Evolutionary conservation across 2,329 filamentous ascomycete species (phyloP), one percentile per base, ranked within the genome.

Genomic region (Paecilomyces fulvus): DNA sequence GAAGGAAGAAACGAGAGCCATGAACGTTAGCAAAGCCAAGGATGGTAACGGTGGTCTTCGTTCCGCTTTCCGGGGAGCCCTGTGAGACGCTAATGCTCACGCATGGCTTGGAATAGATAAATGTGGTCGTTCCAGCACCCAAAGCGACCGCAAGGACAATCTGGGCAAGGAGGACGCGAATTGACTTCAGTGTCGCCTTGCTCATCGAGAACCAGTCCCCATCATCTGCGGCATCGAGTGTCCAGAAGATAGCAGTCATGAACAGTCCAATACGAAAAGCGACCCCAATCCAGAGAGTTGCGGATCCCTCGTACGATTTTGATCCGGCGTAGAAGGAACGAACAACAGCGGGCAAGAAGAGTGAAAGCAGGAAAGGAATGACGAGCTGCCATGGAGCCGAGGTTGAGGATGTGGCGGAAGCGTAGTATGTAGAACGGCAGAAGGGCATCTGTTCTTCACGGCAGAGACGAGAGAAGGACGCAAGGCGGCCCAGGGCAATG

Each of bases 381-480:
- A 79, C 73, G 17, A 96, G 80, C 71, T 97, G 92, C 90, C 92
- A 96, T 1, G 86, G 82, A 0, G 92, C 89, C 2, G 92, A 96
- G 0, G 92, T 97, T 0, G 94, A 97, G 0, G 92, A 96, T 2
- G 87, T 89, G 9, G 87, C 83, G 0, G 92, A 96, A 3, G 91
- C 88, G 69, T 99, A 99, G 76, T 96, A 99, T 0, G 94, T 96
- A 1, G 92, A 96, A 55, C 83, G 85, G 77, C 94, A 99, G 75
- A 88, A 95, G 0, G 94, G 94, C 90, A 97, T 96, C 75, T 99
- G 94, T 75, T 99, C 94, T 72, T 99, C 94, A 57, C 94, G 87
- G 70, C 94, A 99, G 20, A 99, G 84, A 62, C 91, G 89, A 9
- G 94, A 96, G 62, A 92, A 85, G 1, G 92, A 95, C 0, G 91